Percentiles rank a stretch among this genome's conserved stretches.
Conservation (phyloP, 2,329 filamentous ascomycete species). For the Pseudogymnoascus sp. region DNA sequence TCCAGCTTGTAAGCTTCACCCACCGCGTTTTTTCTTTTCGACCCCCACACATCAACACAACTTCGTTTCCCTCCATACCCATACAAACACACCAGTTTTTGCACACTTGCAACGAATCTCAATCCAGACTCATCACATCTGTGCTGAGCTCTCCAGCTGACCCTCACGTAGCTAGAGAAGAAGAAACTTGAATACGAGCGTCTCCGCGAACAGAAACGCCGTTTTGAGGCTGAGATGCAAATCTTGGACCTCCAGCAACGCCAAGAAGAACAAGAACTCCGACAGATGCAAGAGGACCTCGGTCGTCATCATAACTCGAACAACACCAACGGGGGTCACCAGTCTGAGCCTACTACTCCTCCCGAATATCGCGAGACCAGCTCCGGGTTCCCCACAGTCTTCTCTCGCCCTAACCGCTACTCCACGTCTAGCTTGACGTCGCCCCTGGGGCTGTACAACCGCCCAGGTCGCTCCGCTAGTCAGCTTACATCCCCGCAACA, state of each 20-base stretch:
- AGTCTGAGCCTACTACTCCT: conserved; percentile 92
- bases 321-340: conserved; percentile 48
- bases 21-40: background rate
- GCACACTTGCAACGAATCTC: background rate
- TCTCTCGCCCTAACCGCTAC: conserved; percentile 79
- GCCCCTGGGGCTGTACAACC: conserved; percentile 59
- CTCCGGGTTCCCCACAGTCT: conserved; percentile 65
- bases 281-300: conserved; percentile 75
- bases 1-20: conserved; percentile 59
- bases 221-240: conserved; percentile 89
- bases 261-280: conserved; percentile 73
- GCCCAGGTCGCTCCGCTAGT: conserved; percentile 67
- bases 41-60: background rate
- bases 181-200: conserved; percentile 89
- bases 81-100: background rate
- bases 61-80: background rate
- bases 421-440: conserved; percentile 82
- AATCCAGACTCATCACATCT: background rate
- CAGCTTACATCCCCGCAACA: conserved; percentile 70
- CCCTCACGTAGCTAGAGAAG: conserved; percentile 66
- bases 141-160: conserved; percentile 29
- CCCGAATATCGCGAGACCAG: conserved; percentile 75
- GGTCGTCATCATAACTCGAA: conserved; percentile 42
- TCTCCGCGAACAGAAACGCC: conserved; percentile 77
- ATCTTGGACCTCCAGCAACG: conserved; percentile 78